Base-by-base conservation (phyloP, 306 rosid species). In the Acacia crassicarpa region DNA sequence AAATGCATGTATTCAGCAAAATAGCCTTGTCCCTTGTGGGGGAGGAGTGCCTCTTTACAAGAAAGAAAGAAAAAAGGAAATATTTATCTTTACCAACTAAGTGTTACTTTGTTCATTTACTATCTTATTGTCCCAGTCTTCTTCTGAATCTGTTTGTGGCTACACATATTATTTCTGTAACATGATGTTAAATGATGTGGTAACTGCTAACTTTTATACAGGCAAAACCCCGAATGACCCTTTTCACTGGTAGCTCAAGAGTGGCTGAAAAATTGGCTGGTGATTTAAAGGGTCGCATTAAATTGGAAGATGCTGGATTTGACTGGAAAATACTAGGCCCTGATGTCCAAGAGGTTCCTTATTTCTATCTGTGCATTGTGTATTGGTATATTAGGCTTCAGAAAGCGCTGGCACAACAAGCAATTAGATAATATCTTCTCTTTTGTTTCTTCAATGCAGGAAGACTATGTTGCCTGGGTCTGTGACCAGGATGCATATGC, bases 401-500 rank as follows among this genome's bases (percentile, higher is more conserved):
- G 48, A 79, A 80, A 75, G 65, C 6, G 44, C 23, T 17, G 61
- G 82, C 32, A 19, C 23, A 48, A 41, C 63, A 61, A 83, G 77
- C 83, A 22, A 59, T 72, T 53, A 15, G 17, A n/a, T 49, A 62
- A 71, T 20, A 35, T 53, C 56, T 77, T 83, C 83, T 61, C 68
- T 83, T 35, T 54, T 81, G 38, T 84, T 84, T 76, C 81, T 87
- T 72, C 73, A 46, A 80, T 72, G 78, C 86, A 95, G 99, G 97
- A 93, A 81, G 96, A 95, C 51, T 95, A 95, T 72, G 81, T 90
- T 54, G 97, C 97, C 3, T 95, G 98, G 98, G 97, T 95, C 63
- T 95, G 98, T 83, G 99, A 95, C 83, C 99, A 95, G 87, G 99
- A 95, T 92, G 99, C 99, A 72, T 95, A 93, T 33, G 99, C 99